Conservation (phyloP, 495 filamentous ascomycete species). For the Penicillium lagena region DNA sequence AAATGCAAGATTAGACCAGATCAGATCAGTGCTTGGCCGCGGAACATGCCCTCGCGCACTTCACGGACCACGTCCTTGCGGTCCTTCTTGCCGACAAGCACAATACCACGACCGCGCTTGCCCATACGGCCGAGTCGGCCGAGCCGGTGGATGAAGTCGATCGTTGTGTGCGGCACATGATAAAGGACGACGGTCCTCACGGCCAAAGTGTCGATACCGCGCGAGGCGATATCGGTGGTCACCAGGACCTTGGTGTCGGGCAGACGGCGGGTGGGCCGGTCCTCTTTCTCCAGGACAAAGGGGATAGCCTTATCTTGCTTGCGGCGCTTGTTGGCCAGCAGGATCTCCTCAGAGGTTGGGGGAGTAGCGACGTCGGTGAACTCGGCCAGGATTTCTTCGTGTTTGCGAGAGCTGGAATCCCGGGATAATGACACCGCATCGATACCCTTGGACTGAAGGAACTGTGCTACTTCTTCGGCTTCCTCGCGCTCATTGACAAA, state of each 20-base stretch:
- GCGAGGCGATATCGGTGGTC: slow-evolving; percentile 83
- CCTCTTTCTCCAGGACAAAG: slow-evolving; percentile 21
- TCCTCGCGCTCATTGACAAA: slow-evolving; percentile 98
- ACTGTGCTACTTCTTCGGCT: slow-evolving; percentile 71
- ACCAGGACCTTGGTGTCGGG: slow-evolving; percentile 85
- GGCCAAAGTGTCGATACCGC: slow-evolving; percentile 91
- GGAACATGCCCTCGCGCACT: slow-evolving; percentile 91
- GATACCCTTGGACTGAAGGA: slow-evolving; percentile 76
- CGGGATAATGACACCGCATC: slow-evolving; percentile 77
- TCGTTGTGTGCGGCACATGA: slow-evolving; percentile 90
- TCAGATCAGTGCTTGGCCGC: slow-evolving; percentile 77
- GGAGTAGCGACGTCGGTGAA: slow-evolving; percentile 61
- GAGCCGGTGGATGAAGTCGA: slow-evolving; percentile 95
- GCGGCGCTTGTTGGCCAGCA: slow-evolving; percentile 18
- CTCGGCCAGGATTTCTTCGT: slow-evolving; percentile 64
- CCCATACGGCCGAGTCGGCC: slow-evolving; percentile 92
- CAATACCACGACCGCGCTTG: slow-evolving; percentile 78
- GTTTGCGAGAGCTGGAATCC: slow-evolving; percentile 66
- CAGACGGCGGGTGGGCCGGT: slow-evolving; percentile 23
- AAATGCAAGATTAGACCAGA: slow-evolving; percentile 4
- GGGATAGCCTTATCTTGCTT: slow-evolving; percentile 26
- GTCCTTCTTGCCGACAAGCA: slow-evolving; percentile 84
- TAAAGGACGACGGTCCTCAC: slow-evolving; percentile 88
- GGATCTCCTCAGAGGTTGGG: slow-evolving; percentile 34
- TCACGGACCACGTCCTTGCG: slow-evolving; percentile 85